Evolutionary conservation across 768 basidiomycete species (phyloP), one percentile per base, ranked within the genome.

Genomic region (Boletellus sp.): DNA sequence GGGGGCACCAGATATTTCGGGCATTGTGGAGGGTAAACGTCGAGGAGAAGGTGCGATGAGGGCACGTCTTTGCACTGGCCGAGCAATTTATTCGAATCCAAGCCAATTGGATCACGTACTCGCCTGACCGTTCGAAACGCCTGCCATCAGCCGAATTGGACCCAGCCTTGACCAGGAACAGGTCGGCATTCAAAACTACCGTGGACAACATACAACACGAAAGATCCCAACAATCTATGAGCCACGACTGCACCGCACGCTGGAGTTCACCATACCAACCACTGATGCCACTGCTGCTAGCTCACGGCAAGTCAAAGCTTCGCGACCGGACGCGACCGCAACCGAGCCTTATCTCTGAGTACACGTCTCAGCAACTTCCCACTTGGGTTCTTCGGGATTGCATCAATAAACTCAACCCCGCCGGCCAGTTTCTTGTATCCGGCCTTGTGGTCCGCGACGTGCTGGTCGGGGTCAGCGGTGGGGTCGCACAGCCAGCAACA

Each of bases 361-460:
- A 82, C 65, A 26, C 81, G 77, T 40, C 79, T 64, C 28, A 83
- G 73, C 40, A 84, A 73, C 62, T 85, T 85, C n/a, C 85, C 85
- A 20, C 81, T 83, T 3, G 84, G 81, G 56, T 83, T 85, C 73
- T 83, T 86, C 3, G 85, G 85, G 35, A 87, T 78, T 2, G 61
- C 66, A 38, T 84, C 78, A 22, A 84, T 72, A 50, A 85, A 80
- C 53, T 81, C 78, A 4, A 87, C 73, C 9, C 84, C 85, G 7
- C 81, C 84, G 4, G 74, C 69, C 1, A 87, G 62, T 55, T 72
- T 75, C 64, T 87, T 87, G 63, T 86, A 86, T 37, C 70, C 67
- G 6, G 76, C 72, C 58, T 84, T 85, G 19, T 70, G 66, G 51
- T 81, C 80, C 7, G 78, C 71, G 24, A 86, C 80, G 52, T 81